These are phyloP conservation scores for Lonicera japonica DNA, from an alignment of 129 eudicot genomes.

Conservation along the genomic window DNA sequence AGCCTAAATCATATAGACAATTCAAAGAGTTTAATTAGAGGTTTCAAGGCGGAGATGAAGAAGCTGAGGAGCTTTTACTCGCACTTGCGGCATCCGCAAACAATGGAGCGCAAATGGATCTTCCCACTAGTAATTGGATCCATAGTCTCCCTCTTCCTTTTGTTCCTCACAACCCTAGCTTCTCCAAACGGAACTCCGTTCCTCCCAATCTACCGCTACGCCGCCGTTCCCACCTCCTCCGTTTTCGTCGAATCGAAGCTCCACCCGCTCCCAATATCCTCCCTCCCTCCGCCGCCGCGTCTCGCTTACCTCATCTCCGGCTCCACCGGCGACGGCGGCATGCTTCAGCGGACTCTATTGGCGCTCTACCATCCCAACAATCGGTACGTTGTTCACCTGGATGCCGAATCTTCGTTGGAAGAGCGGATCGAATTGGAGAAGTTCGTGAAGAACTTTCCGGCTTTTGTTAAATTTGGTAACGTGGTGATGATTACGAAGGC, in stretches of 20 bases:
- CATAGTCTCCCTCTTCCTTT: slow-evolving; percentile 33
- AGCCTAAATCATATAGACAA: too few relatives aligned
- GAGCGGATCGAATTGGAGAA: slow-evolving; percentile 50
- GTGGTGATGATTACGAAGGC: slow-evolving; percentile 75
- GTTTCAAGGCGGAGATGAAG: slow-evolving; percentile 37
- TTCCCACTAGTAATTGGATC: slow-evolving; percentile 48
- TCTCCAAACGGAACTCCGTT: slow-evolving; percentile 29
- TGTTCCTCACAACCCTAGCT: slow-evolving; percentile 35
- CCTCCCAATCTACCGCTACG: slow-evolving; percentile 25
- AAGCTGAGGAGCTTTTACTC: slow-evolving; percentile 36
- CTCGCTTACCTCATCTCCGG: slow-evolving; percentile 78
- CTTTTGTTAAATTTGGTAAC: slow-evolving; percentile 47
- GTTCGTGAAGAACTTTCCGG: slow-evolving; percentile 32
- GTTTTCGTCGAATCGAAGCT: slow-evolving; percentile 70
- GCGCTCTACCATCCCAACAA: slow-evolving; percentile 76
- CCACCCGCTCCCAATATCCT: slow-evolving; percentile 32
- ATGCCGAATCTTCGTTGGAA: slow-evolving; percentile 53
- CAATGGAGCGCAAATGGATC: slow-evolving; percentile 50
- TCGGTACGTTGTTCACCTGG: slow-evolving; percentile 68
- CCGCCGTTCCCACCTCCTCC: slow-evolving; percentile 37
- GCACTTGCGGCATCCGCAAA: slow-evolving; percentile 33
- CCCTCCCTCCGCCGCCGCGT: slow-evolving; percentile 66
- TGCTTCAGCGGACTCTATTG: slow-evolving; percentile 53
- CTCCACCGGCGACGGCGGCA: slow-evolving; percentile 55
- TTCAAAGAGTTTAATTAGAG: background rate